phyloP scores from a whole-genome alignment of 345 rosid species.

The Streptanthus diversifolius region DNA sequence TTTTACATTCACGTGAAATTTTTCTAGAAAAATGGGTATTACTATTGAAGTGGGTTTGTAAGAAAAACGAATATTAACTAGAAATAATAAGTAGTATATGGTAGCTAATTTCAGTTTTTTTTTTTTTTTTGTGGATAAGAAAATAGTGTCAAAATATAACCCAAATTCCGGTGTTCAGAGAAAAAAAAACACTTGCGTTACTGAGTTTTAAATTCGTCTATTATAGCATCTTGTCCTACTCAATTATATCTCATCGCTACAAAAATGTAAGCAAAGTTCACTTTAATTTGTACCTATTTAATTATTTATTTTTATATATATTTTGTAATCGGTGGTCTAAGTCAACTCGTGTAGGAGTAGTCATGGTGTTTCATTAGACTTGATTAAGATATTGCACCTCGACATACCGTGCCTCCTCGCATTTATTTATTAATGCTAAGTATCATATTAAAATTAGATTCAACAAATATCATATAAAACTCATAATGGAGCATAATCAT shows the following conservation, averaged over 20 bases:
- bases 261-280: neutral
- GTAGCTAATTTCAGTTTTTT: no score
- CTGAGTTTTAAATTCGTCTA: neutral
- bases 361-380: slow-evolving; percentile 14
- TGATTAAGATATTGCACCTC: slow-evolving; percentile 18
- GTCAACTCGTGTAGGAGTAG: slow-evolving; percentile 19
- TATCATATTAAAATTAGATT: neutral
- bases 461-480: slow-evolving; percentile 15
- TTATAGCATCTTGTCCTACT: slow-evolving; percentile 8
- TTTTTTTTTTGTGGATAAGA: neutral
- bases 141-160: neutral
- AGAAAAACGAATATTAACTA: neutral
- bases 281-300: slow-evolving; percentile 6
- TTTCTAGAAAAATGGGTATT: neutral
- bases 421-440: slow-evolving; percentile 13
- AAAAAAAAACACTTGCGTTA: neutral
- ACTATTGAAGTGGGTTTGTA: neutral
- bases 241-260: neutral
- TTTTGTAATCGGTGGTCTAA: slow-evolving; percentile 5
- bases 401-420: slow-evolving; percentile 23
- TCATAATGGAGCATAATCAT: slow-evolving; percentile 34
- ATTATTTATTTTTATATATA: neutral
- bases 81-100: no score
- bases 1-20: neutral
- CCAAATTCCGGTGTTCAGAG: neutral